These are phyloP conservation scores for Globisporangium nagaii DNA, from an alignment of 352 stramenopile genomes.

Conservation along the genomic window DNA sequence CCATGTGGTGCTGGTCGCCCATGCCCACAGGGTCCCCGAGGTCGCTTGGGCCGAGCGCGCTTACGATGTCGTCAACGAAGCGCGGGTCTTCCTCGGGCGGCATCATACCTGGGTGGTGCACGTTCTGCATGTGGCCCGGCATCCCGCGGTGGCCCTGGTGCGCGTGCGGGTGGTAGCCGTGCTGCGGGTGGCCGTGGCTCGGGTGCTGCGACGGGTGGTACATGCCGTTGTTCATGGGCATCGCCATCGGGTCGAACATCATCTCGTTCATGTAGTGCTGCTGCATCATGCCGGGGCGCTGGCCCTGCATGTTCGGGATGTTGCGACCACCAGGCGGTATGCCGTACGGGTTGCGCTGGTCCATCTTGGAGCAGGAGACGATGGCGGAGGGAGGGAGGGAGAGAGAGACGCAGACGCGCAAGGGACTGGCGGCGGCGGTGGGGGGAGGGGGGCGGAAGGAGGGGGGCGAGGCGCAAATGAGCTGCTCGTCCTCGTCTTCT, in stretches of 20 bases:
- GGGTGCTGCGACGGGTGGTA: constrained; percentile 44
- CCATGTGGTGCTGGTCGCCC: constrained; percentile 42
- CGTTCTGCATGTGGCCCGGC: constrained; percentile 16
- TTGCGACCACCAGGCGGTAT: constrained; percentile 33
- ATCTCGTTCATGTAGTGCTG: constrained; percentile 77
- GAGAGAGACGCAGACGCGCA: no score
- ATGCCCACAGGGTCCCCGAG: constrained; percentile 35
- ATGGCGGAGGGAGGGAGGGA: neutral
- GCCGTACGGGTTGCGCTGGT: constrained; percentile 61
- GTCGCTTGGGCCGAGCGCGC: constrained; percentile 44
- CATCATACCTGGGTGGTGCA: constrained; percentile 48
- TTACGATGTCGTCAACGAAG: constrained; percentile 70
- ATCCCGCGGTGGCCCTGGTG: constrained; percentile 25
- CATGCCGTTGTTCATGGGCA: constrained; percentile 55
- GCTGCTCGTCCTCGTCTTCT: no score
- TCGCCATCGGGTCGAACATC: constrained; percentile 63
- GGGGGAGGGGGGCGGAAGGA: no score
- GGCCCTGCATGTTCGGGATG: constrained; percentile 31
- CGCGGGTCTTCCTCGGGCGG: constrained; percentile 55
- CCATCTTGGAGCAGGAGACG: constrained; percentile 30
- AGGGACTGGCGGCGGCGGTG: no score
- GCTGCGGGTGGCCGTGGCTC: constrained; percentile 12
- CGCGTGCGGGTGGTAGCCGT: constrained; percentile 13
- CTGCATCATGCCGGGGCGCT: constrained; percentile 37
- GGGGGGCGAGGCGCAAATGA: no score